A percentile compares a stretch with the other conserved stretches of the same genome.
These are phyloP conservation scores for Hypoxylon fuscum DNA, from an alignment of 495 filamentous ascomycete genomes.

Conservation along the genomic window DNA sequence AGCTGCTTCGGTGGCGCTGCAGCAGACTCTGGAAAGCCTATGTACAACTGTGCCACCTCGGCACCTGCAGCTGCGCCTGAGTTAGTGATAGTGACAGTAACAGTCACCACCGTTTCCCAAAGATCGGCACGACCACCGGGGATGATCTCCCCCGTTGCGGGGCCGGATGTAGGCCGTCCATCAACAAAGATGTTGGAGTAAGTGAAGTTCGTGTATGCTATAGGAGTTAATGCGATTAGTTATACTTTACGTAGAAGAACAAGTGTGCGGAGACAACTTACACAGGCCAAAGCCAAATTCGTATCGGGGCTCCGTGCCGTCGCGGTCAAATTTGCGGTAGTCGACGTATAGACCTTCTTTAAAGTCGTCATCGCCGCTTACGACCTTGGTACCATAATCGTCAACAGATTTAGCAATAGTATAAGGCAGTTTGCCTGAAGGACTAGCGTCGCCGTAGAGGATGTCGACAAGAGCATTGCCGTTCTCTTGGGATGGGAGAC, in stretches of 20 bases:
- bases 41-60: slow-evolving; percentile 76
- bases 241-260: not conserved
- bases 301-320: slow-evolving; percentile 64
- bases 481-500: slow-evolving; percentile 91
- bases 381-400: slow-evolving; percentile 77
- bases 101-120: slow-evolving; percentile 66
- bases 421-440: slow-evolving; percentile 88
- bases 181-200: slow-evolving; percentile 57
- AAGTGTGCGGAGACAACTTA: slow-evolving; percentile 52
- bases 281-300: slow-evolving; percentile 70
- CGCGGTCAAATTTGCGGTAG: slow-evolving; percentile 85
- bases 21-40: slow-evolving; percentile 56
- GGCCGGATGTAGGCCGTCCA: slow-evolving; percentile 55
- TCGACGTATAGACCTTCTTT: slow-evolving; percentile 82
- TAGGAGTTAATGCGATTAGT: slow-evolving; percentile 13
- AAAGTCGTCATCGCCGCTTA: slow-evolving; percentile 71
- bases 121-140: slow-evolving; percentile 74
- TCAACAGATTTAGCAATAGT: slow-evolving; percentile 80
- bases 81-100: slow-evolving; percentile 72
- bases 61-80: slow-evolving; percentile 72
- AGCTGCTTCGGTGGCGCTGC: slow-evolving; percentile 63
- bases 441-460: slow-evolving; percentile 82
- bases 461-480: slow-evolving; percentile 87
- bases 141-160: slow-evolving; percentile 65
- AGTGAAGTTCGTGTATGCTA: slow-evolving; percentile 69